phyloP scores from a whole-genome alignment of 169 alveolate species.

The Blepharisma undulans region DNA sequence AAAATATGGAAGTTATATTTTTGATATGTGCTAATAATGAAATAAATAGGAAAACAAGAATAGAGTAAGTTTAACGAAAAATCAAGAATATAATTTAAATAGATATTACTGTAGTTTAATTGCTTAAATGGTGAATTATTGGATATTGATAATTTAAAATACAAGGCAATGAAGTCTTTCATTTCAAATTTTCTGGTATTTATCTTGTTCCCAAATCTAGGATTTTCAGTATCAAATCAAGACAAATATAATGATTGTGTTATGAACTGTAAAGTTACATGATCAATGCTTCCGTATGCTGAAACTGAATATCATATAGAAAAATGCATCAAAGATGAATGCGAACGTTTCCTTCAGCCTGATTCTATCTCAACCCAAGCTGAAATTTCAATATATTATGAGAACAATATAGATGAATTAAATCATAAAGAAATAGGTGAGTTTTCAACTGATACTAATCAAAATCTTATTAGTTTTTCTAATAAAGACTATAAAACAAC shows the following conservation, averaged over 20 bases:
- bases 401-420: background rate
- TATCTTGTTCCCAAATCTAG: background rate
- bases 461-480: background rate
- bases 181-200: background rate
- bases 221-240: background rate
- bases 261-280: too few species aligned
- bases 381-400: too few species aligned
- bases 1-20: too few species aligned
- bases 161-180: background rate
- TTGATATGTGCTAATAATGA: background rate
- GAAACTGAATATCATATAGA: background rate
- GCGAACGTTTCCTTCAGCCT: background rate
- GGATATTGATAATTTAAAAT: background rate
- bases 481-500: background rate
- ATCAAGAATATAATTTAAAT: too few species aligned
- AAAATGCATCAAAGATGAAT: background rate
- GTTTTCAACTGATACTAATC: background rate
- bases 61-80: background rate
- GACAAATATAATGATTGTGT: background rate
- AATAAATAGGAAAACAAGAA: background rate
- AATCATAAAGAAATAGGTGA: background rate
- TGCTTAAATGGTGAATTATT: background rate
- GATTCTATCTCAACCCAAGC: too few species aligned
- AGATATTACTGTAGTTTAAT: background rate
- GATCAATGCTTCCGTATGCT: background rate